These are phyloP conservation scores for Prunus persica DNA, from an alignment of 306 rosid genomes.

Conservation along the genomic window DNA sequence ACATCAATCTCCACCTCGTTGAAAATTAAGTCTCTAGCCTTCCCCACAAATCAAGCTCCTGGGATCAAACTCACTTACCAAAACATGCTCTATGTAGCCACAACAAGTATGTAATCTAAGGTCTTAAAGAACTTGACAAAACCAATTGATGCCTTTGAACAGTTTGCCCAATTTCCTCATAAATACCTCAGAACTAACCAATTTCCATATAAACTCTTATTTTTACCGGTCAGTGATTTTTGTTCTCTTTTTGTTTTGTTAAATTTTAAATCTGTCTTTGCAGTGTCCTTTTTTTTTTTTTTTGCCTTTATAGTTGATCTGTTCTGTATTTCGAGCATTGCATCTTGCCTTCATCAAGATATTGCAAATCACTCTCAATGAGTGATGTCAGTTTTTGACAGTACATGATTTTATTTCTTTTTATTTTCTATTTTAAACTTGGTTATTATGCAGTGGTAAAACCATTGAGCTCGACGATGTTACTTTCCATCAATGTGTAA, in stretches of 20 bases:
- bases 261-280: background rate
- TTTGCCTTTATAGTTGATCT: background rate
- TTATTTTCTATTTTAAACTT: background rate
- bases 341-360: background rate
- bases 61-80: no score
- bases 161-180: no score
- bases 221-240: background rate
- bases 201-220: background rate
- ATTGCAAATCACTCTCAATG: background rate
- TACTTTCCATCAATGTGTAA: constrained; percentile 94
- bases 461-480: constrained; percentile 96
- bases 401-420: background rate
- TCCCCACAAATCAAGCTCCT: no score
- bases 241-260: background rate
- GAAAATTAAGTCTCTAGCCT: no score
- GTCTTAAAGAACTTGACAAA: no score
- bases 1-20: no score
- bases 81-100: no score
- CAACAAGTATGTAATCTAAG: no score
- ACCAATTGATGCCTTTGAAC: no score
- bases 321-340: background rate
- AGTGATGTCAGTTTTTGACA: background rate
- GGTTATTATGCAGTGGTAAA: constrained; percentile 69
- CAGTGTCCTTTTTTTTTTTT: background rate
- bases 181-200: no score